phyloP scores from a whole-genome alignment of 2,329 filamentous ascomycete species.

The Venturia carpophila region DNA sequence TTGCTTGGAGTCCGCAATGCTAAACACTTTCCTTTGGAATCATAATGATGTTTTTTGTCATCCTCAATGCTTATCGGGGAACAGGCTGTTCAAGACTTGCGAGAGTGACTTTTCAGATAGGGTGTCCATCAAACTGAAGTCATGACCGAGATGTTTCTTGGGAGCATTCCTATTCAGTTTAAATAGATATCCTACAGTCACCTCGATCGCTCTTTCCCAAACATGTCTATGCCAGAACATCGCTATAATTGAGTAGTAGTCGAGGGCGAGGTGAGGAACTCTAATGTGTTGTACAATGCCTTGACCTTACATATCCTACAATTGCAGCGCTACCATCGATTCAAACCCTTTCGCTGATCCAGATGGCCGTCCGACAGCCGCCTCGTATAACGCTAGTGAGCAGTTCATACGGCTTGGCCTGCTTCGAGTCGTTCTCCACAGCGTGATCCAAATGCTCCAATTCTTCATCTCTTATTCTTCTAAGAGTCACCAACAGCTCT shows the following conservation, averaged over 20 bases:
- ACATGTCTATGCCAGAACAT: background rate
- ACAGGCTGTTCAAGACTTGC: background rate
- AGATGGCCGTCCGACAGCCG: slow-evolving; percentile 90
- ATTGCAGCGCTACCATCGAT: background rate
- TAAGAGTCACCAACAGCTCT: slow-evolving; percentile 63
- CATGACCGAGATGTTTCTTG: background rate
- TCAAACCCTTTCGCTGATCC: slow-evolving; percentile 70
- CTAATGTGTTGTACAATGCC: slow-evolving; percentile 1
- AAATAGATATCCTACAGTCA: background rate
- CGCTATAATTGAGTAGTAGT: background rate
- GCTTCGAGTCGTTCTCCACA: slow-evolving; percentile 83
- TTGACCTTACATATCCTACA: slow-evolving; percentile 14
- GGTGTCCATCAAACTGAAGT: background rate
- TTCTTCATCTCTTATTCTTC: slow-evolving; percentile 88
- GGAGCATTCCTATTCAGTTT: background rate
- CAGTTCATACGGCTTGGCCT: slow-evolving; percentile 82
- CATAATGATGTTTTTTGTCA: no score
- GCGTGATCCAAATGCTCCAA: slow-evolving; percentile 94
- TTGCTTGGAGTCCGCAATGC: no score
- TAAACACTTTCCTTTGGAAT: no score
- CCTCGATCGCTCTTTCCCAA: background rate
- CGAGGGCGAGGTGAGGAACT: background rate
- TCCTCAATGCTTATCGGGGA: no score
- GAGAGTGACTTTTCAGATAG: background rate
- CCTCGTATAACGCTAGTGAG: slow-evolving; percentile 78